A percentile compares a stretch with the other conserved stretches of the same genome.
These are phyloP conservation scores for cucumber (Cucumis sativus) DNA, from an alignment of 306 rosid genomes.

Conservation along the genomic window DNA sequence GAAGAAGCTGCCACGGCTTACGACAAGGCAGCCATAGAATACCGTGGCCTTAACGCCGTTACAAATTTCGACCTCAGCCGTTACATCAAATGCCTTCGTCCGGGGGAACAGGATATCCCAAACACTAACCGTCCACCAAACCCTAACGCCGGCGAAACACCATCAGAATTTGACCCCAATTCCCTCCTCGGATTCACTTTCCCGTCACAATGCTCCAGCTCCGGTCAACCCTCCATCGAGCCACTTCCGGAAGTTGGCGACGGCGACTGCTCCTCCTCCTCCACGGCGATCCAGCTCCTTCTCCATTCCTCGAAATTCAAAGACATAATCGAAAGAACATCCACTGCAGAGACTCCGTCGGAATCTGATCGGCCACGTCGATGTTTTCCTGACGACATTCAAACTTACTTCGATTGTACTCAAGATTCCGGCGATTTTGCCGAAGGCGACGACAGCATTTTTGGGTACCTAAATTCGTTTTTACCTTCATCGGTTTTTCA, in stretches of 20 bases:
- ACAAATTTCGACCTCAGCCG: conserved; percentile 87
- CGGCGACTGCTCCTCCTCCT: conserved; percentile 24
- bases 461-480: conserved; percentile 44
- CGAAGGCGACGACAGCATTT: conserved; percentile 55
- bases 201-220: conserved; percentile 3
- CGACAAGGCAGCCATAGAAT: conserved; percentile 81
- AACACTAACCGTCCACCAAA: conserved; percentile 11
- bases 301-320: conserved; percentile 47
- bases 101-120: conserved; percentile 13
- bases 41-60: conserved; percentile 84
- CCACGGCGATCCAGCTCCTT: conserved; percentile 24
- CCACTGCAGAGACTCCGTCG: conserved; percentile 5
- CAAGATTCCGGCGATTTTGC: conserved; percentile 31
- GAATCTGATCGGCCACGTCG: conserved; percentile 35
- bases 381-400: conserved; percentile 74
- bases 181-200: conserved; percentile 17
- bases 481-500: conserved; percentile 43
- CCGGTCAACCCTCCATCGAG: background rate
- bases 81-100: conserved; percentile 40
- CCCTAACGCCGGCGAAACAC: background rate
- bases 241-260: background rate
- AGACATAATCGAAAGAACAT: conserved; percentile 47
- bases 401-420: conserved; percentile 54
- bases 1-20: conserved; percentile 95
- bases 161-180: background rate